Evolutionary conservation across 2,329 filamentous ascomycete genomes (phyloP).

Genomic region (Alternaria angustiovoidea): DNA sequence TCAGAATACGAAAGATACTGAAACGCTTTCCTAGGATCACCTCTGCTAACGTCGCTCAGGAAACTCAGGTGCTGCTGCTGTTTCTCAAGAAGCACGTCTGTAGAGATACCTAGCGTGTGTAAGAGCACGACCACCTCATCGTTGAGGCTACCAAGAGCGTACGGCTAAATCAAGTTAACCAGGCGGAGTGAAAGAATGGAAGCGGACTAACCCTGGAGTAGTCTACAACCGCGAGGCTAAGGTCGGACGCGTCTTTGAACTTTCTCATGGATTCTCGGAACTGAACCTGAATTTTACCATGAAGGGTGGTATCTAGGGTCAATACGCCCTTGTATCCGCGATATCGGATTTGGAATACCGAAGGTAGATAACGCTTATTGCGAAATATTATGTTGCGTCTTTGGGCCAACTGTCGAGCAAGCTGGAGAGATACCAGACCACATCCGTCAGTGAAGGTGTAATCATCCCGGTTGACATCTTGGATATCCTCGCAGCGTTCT

Average conservation of each 20-base stretch:
- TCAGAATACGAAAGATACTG: no score
- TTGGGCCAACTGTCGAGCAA: slow-evolving; percentile 48
- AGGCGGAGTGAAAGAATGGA: no score
- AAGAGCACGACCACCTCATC: no score
- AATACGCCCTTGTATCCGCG: slow-evolving; percentile 56
- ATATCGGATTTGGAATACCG: slow-evolving; percentile 55
- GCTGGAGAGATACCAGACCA: slow-evolving; percentile 46
- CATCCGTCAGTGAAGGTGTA: slow-evolving; percentile 52
- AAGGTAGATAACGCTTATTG: slow-evolving; percentile 50
- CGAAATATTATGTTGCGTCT: slow-evolving; percentile 47
- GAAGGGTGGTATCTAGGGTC: slow-evolving; percentile 50
- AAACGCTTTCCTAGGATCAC: no score
- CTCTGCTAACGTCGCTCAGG: no score
- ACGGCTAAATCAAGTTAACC: no score
- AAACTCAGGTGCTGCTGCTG: no score
- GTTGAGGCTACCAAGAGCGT: no score
- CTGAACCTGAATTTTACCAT: slow-evolving; percentile 32
- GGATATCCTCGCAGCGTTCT: slow-evolving; percentile 50
- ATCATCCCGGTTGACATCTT: slow-evolving; percentile 37
- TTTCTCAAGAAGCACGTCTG: no score
- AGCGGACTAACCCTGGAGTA: not conserved
- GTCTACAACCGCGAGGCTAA: slow-evolving; percentile 16
- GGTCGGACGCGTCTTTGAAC: slow-evolving; percentile 50
- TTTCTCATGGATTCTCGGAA: slow-evolving; percentile 55
- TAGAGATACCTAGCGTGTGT: no score